These are phyloP conservation scores for Colletotrichum tanaceti DNA, from an alignment of 2,329 filamentous ascomycete species.

Conservation along the genomic window DNA sequence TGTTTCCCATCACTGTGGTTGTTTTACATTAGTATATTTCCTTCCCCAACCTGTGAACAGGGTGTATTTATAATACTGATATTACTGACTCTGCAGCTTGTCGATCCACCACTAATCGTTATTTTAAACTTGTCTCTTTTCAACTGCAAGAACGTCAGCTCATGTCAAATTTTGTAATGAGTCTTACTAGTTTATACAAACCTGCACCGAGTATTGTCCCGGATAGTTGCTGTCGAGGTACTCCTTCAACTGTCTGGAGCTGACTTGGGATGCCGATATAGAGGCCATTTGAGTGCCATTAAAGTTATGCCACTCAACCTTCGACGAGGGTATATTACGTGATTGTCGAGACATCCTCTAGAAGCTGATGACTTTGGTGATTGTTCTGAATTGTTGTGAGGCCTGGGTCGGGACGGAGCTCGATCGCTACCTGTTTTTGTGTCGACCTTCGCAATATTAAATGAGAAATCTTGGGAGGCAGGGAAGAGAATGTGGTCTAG, in stretches of 20 bases:
- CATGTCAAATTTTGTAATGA: no score
- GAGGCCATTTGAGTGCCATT: conserved; percentile 21
- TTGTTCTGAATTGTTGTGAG: no score
- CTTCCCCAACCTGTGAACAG: no score
- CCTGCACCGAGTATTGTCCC: conserved; percentile 26
- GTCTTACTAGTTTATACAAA: background rate
- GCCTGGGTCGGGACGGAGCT: no score
- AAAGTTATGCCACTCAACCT: conserved; percentile 23
- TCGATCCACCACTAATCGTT: background rate
- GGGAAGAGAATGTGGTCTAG: no score
- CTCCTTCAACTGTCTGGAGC: conserved; percentile 26
- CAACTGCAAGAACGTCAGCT: no score
- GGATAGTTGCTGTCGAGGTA: conserved; percentile 20
- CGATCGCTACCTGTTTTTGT: background rate
- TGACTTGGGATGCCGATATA: conserved; percentile 24
- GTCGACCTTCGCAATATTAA: no score
- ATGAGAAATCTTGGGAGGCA: no score
- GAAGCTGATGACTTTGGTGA: background rate
- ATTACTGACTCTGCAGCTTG: background rate
- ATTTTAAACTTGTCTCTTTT: conserved; percentile 29
- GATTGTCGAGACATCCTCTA: background rate
- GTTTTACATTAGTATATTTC: background rate
- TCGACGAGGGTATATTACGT: background rate
- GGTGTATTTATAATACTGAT: no score
- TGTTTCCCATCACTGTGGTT: background rate